These are phyloP conservation scores for Glomus cerebriforme DNA, from an alignment of 192 early-diverging fungal genomes.

Conservation along the genomic window DNA sequence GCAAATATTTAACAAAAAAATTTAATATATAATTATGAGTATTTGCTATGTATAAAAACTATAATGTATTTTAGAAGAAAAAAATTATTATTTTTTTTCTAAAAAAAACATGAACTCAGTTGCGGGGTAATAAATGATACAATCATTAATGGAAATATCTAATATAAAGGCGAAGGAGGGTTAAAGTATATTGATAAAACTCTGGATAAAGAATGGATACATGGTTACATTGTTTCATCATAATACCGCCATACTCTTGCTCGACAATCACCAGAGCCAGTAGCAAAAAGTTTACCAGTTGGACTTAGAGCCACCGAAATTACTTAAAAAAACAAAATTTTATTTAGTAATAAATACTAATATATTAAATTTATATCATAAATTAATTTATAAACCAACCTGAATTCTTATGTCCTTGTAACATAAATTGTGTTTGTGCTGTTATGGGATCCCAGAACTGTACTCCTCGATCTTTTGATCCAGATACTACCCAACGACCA, in stretches of 20 bases:
- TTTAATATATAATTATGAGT: neutral
- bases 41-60: neutral
- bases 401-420: conserved; percentile 98
- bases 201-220: no score
- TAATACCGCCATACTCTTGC: conserved; percentile 92
- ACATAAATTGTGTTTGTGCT: conserved; percentile 73
- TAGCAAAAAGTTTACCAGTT: conserved; percentile 83
- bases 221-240: no score
- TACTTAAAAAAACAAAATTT: conserved; percentile 54
- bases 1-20: neutral
- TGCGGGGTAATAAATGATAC: no score
- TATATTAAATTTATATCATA: conserved; percentile 4
- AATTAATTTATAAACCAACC: conserved; percentile 46
- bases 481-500: conserved; percentile 89
- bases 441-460: conserved; percentile 91
- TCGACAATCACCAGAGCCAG: conserved; percentile 91
- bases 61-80: neutral
- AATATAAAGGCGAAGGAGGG: no score
- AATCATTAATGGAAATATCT: no score
- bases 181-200: no score
- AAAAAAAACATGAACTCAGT: no score
- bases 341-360: neutral
- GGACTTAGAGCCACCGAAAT: conserved; percentile 89
- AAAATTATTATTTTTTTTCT: no score
- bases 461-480: conserved; percentile 90